These are phyloP conservation scores for Sideroxylon spinosum DNA, from an alignment of 179 eudicot genomes.

Conservation along the genomic window DNA sequence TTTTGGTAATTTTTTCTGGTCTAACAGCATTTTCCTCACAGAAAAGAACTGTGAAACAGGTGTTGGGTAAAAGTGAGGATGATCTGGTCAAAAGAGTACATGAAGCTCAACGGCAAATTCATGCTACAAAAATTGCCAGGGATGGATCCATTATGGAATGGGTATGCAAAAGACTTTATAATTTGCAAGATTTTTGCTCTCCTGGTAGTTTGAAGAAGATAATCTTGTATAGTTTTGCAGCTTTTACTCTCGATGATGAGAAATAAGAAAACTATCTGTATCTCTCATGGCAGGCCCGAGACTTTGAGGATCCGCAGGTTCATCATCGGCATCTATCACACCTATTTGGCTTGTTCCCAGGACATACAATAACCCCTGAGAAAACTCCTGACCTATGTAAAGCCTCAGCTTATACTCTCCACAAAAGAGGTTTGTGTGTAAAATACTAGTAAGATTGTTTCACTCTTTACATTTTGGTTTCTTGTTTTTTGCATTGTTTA, in stretches of 20 bases:
- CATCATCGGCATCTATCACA: slow-evolving; percentile 88
- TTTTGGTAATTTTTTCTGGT: no score
- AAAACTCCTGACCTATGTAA: slow-evolving; percentile 71
- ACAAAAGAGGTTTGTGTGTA: slow-evolving; percentile 44
- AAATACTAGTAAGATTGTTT: not conserved
- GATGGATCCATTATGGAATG: slow-evolving; percentile 89
- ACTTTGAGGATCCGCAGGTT: slow-evolving; percentile 71
- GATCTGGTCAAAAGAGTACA: slow-evolving; percentile 50
- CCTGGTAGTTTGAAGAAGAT: not conserved
- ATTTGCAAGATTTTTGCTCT: not conserved
- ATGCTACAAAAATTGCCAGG: slow-evolving; percentile 51
- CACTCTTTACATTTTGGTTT: no score
- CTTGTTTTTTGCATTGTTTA: not conserved
- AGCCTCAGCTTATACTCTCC: slow-evolving; percentile 60
- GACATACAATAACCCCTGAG: slow-evolving; percentile 75
- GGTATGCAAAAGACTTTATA: slow-evolving; percentile 28
- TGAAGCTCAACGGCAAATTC: slow-evolving; percentile 58
- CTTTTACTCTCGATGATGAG: not conserved
- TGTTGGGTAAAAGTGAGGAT: slow-evolving; percentile 53
- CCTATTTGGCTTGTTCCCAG: slow-evolving; percentile 78
- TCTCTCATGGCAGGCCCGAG: slow-evolving; percentile 40
- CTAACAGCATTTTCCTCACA: not conserved
- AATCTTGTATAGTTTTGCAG: not conserved
- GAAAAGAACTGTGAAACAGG: slow-evolving; percentile 19
- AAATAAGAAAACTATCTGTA: not conserved